Base-by-base conservation (phyloP, 2,329 filamentous ascomycete species). In the Trichoderma semiorbis region DNA sequence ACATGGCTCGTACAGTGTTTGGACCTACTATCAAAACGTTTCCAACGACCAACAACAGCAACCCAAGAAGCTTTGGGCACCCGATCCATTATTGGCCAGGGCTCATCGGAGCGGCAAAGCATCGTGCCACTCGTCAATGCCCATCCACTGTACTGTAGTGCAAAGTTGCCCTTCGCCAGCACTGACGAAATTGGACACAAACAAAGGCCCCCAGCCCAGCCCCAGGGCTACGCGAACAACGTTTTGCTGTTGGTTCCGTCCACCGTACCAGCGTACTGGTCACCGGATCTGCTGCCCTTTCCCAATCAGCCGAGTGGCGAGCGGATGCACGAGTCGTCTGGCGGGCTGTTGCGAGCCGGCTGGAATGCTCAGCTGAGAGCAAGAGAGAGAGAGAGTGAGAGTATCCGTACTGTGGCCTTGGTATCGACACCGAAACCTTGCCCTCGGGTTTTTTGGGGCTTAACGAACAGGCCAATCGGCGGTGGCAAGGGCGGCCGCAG, bases 341-440 rank as follows among this genome's bases (percentile, higher is more conserved):
- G 65, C 21, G 36, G 34, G 34, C 53, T 60, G 53, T 60, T 58
- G 16, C 16, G 7, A 43, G 39, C 39, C 39, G 36, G 18, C 58
- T 63, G 68, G 68, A 70, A 70, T 70, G 58, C 57, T 43, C 68
- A 64, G 57, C 68, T 63, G 43, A 39, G n/a, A 70, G 58, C 14
- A 14, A 43, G 18, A 43, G 39, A 43, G 36, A 18, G 39, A 43
- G 39, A n/a, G 39, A 2, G 2, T n/a, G 16, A 4, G 39, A 39
- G 36, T 39, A 43, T 43, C 39, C 18, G 60, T 70, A 60, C 68
- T 60, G 24, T 70, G 68, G 68, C 28, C 60, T 70, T 57, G 60
- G 68, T 63, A 69, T 61, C 39, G 65, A 68, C 50, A 30, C 68
- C 68, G 68, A 34, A 43, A 64, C 60, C 68, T 70, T 63, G 58